phyloP scores from a whole-genome alignment of 495 filamentous ascomycete genomes.

The Aspergillus homomorphus region DNA sequence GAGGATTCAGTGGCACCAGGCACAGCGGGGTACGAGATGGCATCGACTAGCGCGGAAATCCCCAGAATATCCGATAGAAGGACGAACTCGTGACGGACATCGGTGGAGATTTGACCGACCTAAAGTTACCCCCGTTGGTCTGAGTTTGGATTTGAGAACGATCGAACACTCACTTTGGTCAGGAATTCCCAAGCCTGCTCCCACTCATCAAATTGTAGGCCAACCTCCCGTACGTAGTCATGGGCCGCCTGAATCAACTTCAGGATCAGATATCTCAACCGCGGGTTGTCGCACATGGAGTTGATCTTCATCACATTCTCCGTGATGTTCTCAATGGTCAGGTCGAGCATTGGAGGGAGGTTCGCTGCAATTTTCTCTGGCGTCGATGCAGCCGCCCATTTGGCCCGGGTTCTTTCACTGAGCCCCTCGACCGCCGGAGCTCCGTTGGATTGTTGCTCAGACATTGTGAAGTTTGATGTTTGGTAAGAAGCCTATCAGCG shows the following conservation, averaged over 20 bases:
- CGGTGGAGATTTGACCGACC: conserved; percentile 61
- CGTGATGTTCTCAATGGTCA: conserved; percentile 70
- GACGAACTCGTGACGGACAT: conserved; percentile 75
- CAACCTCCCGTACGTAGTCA: conserved; percentile 10
- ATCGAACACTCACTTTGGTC: neutral
- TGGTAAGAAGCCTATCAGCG: neutral
- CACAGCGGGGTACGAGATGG: conserved; percentile 39
- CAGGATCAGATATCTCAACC: conserved; percentile 60
- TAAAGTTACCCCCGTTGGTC: conserved; percentile 2
- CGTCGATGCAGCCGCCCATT: conserved; percentile 10
- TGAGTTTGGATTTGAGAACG: neutral
- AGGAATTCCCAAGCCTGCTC: conserved; percentile 11
- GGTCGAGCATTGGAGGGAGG: conserved; percentile 52
- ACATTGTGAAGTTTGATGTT: neutral
- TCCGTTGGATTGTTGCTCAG: conserved; percentile 5
- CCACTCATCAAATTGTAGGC: conserved; percentile 12
- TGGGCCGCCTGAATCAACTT: conserved; percentile 7
- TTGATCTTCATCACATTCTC: conserved; percentile 62
- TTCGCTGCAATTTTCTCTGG: conserved; percentile 13
- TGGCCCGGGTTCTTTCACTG: conserved; percentile 7
- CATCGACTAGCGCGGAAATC: conserved; percentile 72
- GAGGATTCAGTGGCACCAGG: conserved; percentile 61
- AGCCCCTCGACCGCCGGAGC: neutral
- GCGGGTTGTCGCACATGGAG: conserved; percentile 53
- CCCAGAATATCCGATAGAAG: conserved; percentile 79